phyloP scores from a whole-genome alignment of 2,329 filamentous ascomycete species.

The Cladosporium colombiae region DNA sequence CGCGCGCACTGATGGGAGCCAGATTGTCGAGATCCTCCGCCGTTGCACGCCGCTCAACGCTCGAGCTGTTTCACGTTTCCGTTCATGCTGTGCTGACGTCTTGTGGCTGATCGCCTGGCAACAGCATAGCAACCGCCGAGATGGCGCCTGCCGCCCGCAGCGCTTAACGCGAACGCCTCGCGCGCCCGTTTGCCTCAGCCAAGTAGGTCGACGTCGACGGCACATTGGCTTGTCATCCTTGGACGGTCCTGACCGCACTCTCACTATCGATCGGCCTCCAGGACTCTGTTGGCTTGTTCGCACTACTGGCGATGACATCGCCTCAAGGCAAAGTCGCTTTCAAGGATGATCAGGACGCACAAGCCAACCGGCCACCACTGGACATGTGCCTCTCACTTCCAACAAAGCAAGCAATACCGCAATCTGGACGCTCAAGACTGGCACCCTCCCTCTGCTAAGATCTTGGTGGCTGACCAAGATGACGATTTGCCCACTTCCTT shows the following conservation, averaged over 20 bases:
- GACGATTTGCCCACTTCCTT: constrained; percentile 55
- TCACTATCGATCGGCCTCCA: neutral
- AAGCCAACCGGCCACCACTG: constrained; percentile 33
- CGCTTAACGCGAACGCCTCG: neutral
- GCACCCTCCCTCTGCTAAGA: constrained; percentile 33
- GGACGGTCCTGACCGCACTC: constrained; percentile 4
- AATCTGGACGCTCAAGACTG: constrained; percentile 30
- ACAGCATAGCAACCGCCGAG: constrained; percentile 12
- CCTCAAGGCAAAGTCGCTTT: neutral
- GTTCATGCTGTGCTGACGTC: neutral
- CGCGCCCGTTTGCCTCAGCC: constrained; percentile 5
- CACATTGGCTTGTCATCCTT: neutral
- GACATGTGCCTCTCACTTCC: constrained; percentile 35
- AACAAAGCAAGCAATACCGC: constrained; percentile 33
- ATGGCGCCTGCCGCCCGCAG: neutral
- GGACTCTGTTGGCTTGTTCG: neutral
- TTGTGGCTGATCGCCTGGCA: neutral
- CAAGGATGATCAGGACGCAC: constrained; percentile 34
- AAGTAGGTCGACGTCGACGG: neutral
- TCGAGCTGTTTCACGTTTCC: neutral
- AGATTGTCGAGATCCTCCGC: constrained; percentile 6
- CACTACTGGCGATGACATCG: neutral
- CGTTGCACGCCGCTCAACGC: constrained; percentile 7
- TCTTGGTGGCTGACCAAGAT: constrained; percentile 60
- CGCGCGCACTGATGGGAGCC: constrained; percentile 1